A percentile compares a stretch with the other conserved stretches of the same genome.
phyloP scores from a whole-genome alignment of 75 land plant species.

The Cupressus sempervirens region DNA sequence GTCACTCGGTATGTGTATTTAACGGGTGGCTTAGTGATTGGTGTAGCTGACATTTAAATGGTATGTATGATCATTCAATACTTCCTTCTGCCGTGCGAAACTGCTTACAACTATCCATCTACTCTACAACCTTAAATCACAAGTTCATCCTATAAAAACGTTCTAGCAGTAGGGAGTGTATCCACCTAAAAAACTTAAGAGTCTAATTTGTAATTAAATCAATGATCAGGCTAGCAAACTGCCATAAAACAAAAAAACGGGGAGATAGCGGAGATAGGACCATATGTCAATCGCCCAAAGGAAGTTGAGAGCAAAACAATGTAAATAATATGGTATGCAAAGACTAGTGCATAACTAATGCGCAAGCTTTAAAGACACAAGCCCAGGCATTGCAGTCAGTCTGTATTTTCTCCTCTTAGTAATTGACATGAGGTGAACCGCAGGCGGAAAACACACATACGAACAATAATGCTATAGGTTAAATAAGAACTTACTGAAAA shows the following conservation, averaged over 20 bases:
- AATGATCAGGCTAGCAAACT: neutral
- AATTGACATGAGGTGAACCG: neutral
- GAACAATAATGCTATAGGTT: neutral
- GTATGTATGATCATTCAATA: neutral
- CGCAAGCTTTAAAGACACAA: neutral
- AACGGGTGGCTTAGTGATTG: neutral
- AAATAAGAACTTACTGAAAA: neutral
- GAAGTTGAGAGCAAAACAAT: neutral
- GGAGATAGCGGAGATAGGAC: neutral
- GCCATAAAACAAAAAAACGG: neutral
- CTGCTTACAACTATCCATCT: neutral
- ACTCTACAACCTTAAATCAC: neutral
- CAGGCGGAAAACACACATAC: neutral
- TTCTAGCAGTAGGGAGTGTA: neutral
- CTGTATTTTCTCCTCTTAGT: neutral
- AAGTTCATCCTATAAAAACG: neutral
- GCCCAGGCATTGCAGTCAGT: neutral
- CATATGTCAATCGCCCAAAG: neutral
- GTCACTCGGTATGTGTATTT: neutral
- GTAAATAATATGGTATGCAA: neutral
- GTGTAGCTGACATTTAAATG: neutral
- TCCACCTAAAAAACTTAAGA: neutral
- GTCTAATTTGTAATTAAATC: neutral
- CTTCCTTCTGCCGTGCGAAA: neutral
- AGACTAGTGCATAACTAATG: neutral